Conservation (phyloP, 768 basidiomycete species). For the Infundibulicybe gibba region DNA sequence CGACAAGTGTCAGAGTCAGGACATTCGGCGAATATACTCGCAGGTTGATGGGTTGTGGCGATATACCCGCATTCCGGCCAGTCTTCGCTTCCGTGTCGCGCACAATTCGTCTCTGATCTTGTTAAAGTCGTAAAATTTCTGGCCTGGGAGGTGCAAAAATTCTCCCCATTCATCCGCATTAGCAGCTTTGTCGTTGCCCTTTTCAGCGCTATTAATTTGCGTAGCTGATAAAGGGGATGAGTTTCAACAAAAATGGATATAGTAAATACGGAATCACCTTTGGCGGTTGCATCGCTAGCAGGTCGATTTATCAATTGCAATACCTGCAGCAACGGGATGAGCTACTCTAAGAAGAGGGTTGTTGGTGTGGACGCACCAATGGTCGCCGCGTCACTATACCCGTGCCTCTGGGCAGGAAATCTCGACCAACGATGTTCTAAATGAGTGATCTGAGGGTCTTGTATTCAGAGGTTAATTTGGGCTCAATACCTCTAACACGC, state of each 20-base stretch:
- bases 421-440: slow-evolving; percentile 96
- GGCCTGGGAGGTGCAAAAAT: slow-evolving; percentile 92
- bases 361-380: slow-evolving; percentile 51
- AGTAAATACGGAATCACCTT: slow-evolving; percentile 35
- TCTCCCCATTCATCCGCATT: slow-evolving; percentile 99
- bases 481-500: slow-evolving; percentile 75
- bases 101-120: slow-evolving; percentile 97
- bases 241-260: slow-evolving; percentile 1
- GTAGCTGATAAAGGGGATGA: slow-evolving; percentile 25
- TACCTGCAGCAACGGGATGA: slow-evolving; percentile 42
- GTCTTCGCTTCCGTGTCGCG: slow-evolving; percentile 98
- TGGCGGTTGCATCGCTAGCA: slow-evolving; percentile 37
- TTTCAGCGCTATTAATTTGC: slow-evolving; percentile 42
- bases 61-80: slow-evolving; percentile 97
- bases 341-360: not conserved
- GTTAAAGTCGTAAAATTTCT: slow-evolving; percentile 97
- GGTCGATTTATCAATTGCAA: slow-evolving; percentile 93
- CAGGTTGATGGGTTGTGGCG: slow-evolving; percentile 94
- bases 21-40: slow-evolving; percentile 98
- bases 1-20: slow-evolving; percentile 94
- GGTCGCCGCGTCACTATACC: slow-evolving; percentile 98
- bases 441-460: slow-evolving; percentile 3
- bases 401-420: slow-evolving; percentile 97
- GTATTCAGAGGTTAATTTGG: not conserved
- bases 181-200: slow-evolving; percentile 64